Conservation (phyloP, 1,284 basidiomycete species). For the Sanghuangporus baumii region DNA sequence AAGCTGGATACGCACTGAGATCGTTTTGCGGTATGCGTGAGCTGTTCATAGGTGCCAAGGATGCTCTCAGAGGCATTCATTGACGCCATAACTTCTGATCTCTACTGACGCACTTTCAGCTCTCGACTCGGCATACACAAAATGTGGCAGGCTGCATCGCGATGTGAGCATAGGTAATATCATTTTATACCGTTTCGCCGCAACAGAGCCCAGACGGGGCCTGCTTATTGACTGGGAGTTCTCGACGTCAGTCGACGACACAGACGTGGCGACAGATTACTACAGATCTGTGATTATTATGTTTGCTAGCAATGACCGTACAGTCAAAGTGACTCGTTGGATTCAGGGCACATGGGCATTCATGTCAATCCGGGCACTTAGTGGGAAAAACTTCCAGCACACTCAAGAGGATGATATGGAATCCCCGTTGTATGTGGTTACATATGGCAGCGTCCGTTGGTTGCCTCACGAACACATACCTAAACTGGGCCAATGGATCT, state of each 20-base stretch:
- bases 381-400: conserved; percentile 19
- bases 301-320: conserved; percentile 27
- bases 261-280: no score
- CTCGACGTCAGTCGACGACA: conserved; percentile 12
- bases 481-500: neutral
- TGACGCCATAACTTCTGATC: neutral
- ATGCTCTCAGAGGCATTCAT: neutral
- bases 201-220: conserved; percentile 21
- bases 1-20: conserved; percentile 12
- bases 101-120: conserved; percentile 22
- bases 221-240: conserved; percentile 34
- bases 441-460: conserved; percentile 11
- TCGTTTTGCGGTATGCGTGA: conserved; percentile 12
- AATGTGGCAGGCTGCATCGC: conserved; percentile 27
- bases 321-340: conserved; percentile 1
- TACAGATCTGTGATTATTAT: conserved; percentile 28
- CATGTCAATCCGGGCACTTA: neutral
- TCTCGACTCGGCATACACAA: conserved; percentile 25
- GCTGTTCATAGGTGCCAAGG: conserved; percentile 10
- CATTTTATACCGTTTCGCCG: conserved; percentile 16
- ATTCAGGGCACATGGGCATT: neutral
- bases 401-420: conserved; percentile 30
- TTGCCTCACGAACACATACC: neutral
- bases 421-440: conserved; percentile 29
- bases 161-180: conserved; percentile 33